A percentile compares a stretch with the other conserved stretches of the same genome.
Evolutionary conservation across 1,139 yeast species (phyloP).

Genomic region (Pichia sp.): DNA sequence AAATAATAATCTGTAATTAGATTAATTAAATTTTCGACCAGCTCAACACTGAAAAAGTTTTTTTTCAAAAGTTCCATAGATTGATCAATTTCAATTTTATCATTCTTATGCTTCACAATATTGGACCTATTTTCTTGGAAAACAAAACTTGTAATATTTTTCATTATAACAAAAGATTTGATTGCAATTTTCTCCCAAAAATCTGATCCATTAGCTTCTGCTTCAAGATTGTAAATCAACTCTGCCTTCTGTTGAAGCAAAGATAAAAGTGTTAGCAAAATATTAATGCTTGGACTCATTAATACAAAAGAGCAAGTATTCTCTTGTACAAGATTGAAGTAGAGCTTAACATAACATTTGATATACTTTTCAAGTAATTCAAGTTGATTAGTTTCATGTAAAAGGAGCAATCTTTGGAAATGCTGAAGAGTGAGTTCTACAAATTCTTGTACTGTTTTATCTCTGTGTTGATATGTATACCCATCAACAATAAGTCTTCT

Average conservation of each 20-base stretch:
- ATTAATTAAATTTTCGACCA: conserved; percentile 54
- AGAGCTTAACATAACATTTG: conserved; percentile 70
- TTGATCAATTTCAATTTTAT: conserved; percentile 49
- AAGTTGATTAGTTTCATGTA: conserved; percentile 45
- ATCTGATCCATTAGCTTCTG: conserved; percentile 34
- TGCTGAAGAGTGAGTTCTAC: conserved; percentile 52
- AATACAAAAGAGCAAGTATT: conserved; percentile 70
- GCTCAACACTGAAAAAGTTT: conserved; percentile 50
- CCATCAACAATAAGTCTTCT: conserved; percentile 75
- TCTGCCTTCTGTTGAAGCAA: conserved; percentile 58
- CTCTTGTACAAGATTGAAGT: conserved; percentile 44
- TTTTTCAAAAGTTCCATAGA: conserved; percentile 48
- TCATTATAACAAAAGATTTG: conserved; percentile 61
- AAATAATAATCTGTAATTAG: conserved; percentile 67
- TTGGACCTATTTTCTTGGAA: conserved; percentile 57
- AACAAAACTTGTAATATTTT: conserved; percentile 54
- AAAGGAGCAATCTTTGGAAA: conserved; percentile 46
- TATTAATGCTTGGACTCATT: conserved; percentile 55
- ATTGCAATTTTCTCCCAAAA: conserved; percentile 76
- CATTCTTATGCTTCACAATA: conserved; percentile 55
- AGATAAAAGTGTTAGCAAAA: conserved; percentile 51
- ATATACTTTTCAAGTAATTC: conserved; percentile 65
- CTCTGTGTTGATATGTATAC: conserved; percentile 58
- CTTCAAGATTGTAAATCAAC: conserved; percentile 37
- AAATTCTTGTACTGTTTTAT: conserved; percentile 52